Base-by-base conservation (phyloP, 805 yeast species). In the Grigorovia humatica region DNA sequence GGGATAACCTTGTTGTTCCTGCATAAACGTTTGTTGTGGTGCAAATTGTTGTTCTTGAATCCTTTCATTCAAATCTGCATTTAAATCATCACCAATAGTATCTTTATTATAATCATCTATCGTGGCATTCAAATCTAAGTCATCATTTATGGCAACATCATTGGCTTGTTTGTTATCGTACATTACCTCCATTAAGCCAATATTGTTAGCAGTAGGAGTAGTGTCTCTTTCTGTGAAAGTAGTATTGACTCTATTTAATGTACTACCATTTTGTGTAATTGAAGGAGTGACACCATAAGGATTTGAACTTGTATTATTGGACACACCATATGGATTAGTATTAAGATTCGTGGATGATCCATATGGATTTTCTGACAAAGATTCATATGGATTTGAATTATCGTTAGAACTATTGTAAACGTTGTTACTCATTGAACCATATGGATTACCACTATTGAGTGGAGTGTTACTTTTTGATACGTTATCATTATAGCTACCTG, bases 1-100 rank as follows among this genome's bases (percentile, higher is more conserved):
- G 35, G 79, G 83, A 60, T 83, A 85, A 18, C 83, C 82, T 56
- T 83, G 90, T 61, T 81, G 85, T 47, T 55, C 58, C 45, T 59
- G 54, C 32, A 63, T 67, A 51, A 64, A 60, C 43, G 64, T 51
- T 40, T 57, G 61, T 15, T 48, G 55, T 54, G 54, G 48, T 58
- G 55, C 40, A 15, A 55, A 64, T 32, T 57, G 59, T 44, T 59
- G 56, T 43, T 55, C 55, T 38, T 57, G 59, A 11, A 49, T 48
- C 30, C 49, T 43, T 41, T 46, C 35, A 23, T 32, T 23, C 35
- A 53, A 40, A 42, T 64, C 61, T 4, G 65, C 67, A 51, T 67
- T 67, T 46, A 66, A 58, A 54, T 67, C 70, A 48, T 65, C 68
- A 11, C 57, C 62, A 5, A 51, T 63, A 42, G 54, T 57, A 32